Conservation (phyloP, 2,329 filamentous ascomycete genomes). For the Metarhizium guizhouense region DNA sequence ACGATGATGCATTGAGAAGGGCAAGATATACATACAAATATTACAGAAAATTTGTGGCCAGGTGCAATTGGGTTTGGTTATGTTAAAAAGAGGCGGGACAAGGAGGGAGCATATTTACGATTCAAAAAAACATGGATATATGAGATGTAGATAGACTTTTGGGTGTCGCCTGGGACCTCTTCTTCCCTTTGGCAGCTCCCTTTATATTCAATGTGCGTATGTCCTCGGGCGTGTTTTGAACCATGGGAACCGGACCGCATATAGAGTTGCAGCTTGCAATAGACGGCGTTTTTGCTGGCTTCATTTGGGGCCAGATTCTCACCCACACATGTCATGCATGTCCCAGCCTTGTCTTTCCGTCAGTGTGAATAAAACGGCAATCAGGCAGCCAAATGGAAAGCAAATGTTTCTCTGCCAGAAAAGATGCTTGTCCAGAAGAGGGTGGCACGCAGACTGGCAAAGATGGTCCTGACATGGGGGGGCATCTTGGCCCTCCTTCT, state of each 20-base stretch:
- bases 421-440: no score
- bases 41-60: not conserved
- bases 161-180: not conserved
- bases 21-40: not conserved
- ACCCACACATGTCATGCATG: not conserved
- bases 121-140: not conserved
- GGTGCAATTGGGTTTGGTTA: not conserved
- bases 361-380: not conserved
- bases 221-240: not conserved
- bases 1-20: not conserved
- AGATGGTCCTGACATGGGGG: no score
- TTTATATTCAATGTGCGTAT: not conserved
- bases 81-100: not conserved
- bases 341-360: not conserved
- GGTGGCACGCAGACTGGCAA: no score
- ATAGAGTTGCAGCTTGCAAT: not conserved
- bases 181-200: not conserved
- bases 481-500: no score
- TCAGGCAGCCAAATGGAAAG: not conserved
- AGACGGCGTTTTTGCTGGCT: not conserved
- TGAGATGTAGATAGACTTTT: slow-evolving; percentile 1
- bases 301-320: not conserved
- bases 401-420: no score
- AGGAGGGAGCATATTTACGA: not conserved
- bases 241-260: not conserved